These are phyloP conservation scores for Orbilia oligospora DNA, from an alignment of 2,329 filamentous ascomycete species.

Conservation along the genomic window DNA sequence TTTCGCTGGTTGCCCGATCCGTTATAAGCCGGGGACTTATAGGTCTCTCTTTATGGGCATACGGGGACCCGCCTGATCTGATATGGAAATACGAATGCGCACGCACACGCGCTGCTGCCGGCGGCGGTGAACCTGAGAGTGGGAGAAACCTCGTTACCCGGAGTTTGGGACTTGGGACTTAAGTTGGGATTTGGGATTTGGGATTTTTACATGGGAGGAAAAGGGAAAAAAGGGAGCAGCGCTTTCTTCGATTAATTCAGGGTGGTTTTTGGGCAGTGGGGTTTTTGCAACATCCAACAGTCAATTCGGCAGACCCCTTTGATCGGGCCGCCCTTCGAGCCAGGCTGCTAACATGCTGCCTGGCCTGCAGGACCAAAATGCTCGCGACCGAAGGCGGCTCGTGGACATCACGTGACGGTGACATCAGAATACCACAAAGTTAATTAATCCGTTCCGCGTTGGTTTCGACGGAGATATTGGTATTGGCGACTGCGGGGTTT, in stretches of 20 bases:
- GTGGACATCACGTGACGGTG: not conserved
- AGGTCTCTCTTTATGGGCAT: not conserved
- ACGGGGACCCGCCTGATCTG: not conserved
- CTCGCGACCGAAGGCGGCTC: not conserved
- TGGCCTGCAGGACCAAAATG: not conserved
- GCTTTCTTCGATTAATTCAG: too few relatives aligned
- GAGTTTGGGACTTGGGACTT: not conserved
- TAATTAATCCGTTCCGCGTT: too few relatives aligned
- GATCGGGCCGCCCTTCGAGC: not conserved
- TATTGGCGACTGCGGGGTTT: too few relatives aligned
- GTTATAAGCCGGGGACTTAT: not conserved
- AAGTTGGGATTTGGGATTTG: not conserved
- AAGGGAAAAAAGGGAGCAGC: not conserved
- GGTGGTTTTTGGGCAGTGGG: not conserved
- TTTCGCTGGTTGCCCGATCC: not conserved
- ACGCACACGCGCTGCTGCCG: not conserved
- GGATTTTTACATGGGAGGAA: not conserved
- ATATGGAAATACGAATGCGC: not conserved
- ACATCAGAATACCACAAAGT: not conserved
- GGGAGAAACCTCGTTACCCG: not conserved
- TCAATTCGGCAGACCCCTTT: not conserved
- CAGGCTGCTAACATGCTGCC: too few relatives aligned
- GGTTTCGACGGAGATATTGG: too few relatives aligned
- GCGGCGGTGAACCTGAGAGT: not conserved
- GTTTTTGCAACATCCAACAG: not conserved